Percentiles rank a stretch among this genome's conserved stretches.
These are phyloP conservation scores for Jatropha multifida DNA, from an alignment of 441 rosid species.

Conservation along the genomic window DNA sequence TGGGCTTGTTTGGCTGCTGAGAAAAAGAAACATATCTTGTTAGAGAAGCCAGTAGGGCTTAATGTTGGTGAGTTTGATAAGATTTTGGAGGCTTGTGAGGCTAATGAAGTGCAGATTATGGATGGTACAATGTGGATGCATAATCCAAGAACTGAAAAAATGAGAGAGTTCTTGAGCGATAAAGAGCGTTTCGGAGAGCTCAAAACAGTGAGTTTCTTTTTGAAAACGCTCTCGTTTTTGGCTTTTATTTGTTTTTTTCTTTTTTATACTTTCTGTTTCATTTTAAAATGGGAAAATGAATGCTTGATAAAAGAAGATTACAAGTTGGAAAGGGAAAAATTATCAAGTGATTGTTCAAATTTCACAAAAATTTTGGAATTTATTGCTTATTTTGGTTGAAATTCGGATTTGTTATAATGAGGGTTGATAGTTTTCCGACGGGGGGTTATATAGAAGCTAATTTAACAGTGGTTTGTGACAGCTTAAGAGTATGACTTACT, in stretches of 20 bases:
- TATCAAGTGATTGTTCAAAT: background rate
- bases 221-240: background rate
- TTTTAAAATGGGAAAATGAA: background rate
- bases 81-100: constrained; percentile 59
- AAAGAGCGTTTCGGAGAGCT: constrained; percentile 55
- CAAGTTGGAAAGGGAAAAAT: too few relatives aligned
- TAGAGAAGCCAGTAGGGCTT: constrained; percentile 76
- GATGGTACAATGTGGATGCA: constrained; percentile 93
- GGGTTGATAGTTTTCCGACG: background rate
- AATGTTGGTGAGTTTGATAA: constrained; percentile 51
- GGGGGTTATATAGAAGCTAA: background rate
- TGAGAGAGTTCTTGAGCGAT: constrained; percentile 51
- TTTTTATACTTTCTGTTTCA: background rate
- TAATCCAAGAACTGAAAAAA: constrained; percentile 53
- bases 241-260: background rate
- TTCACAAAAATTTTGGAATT: background rate
- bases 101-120: constrained; percentile 69
- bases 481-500: background rate
- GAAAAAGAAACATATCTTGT: constrained; percentile 67
- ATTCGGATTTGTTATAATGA: background rate
- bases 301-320: background rate
- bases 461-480: background rate
- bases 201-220: constrained; percentile 37
- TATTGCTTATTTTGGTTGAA: background rate
- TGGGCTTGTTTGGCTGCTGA: constrained; percentile 66